Percentiles rank a stretch among this genome's conserved stretches.
Evolutionary conservation across 768 basidiomycete species (phyloP).

Genomic region (Steccherinum ochraceum): DNA sequence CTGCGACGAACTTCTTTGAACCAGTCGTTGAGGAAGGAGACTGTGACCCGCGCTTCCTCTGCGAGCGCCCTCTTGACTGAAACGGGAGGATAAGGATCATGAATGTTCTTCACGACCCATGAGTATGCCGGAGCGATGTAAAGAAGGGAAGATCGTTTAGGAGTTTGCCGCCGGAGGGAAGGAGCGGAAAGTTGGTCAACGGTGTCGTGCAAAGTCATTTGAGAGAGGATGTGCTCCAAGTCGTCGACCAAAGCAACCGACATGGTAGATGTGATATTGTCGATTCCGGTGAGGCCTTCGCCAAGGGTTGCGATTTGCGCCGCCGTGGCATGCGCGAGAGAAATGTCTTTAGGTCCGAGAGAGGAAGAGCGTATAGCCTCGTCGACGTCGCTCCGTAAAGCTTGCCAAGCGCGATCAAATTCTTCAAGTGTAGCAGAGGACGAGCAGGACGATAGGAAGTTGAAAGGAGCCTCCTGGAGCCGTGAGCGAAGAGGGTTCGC

Average conservation of each 20-base stretch:
- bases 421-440: conserved; percentile 1
- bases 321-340: conserved; percentile 5
- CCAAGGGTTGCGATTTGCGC: conserved; percentile 5
- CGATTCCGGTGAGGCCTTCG: neutral
- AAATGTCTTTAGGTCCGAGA: neutral
- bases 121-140: conserved; percentile 2
- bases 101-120: conserved; percentile 7
- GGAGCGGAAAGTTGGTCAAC: neutral
- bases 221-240: neutral
- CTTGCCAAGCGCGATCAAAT: conserved; percentile 9
- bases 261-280: neutral
- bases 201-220: neutral
- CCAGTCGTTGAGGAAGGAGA: conserved; percentile 6
- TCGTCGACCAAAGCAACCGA: conserved; percentile 2
- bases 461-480: neutral
- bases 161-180: neutral
- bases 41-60: conserved; percentile 1
- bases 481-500: neutral
- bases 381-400: conserved; percentile 7
- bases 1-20: conserved; percentile 8
- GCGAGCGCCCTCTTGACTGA: conserved; percentile 10
- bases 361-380: neutral
- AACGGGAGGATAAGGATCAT: conserved; percentile 15
- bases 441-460: neutral
- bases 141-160: neutral